These are phyloP conservation scores for Xylaria digitata DNA, from an alignment of 2,329 filamentous ascomycete species.

Conservation along the genomic window DNA sequence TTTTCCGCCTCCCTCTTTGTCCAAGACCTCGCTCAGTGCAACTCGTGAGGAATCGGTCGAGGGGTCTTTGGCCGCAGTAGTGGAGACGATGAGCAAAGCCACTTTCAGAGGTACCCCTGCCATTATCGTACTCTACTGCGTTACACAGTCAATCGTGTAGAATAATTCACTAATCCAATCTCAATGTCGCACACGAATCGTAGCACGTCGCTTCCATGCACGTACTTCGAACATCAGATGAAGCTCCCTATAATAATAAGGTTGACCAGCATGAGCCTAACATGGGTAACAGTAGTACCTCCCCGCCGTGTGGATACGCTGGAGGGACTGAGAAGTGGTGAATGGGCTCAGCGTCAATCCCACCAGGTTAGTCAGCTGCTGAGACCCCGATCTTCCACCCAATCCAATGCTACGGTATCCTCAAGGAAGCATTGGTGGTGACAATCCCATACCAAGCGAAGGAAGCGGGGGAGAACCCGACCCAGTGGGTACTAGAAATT, in stretches of 20 bases:
- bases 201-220: neutral
- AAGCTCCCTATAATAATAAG: neutral
- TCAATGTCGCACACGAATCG: neutral
- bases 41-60: slow-evolving; percentile 79
- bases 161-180: neutral
- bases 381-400: neutral
- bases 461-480: too few species aligned
- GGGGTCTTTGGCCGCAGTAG: slow-evolving; percentile 84
- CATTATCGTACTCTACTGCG: slow-evolving; percentile 43
- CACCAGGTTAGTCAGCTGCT: slow-evolving; percentile 13
- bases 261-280: too few species aligned
- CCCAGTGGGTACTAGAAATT: too few species aligned
- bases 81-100: slow-evolving; percentile 88
- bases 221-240: neutral
- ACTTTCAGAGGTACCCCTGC: slow-evolving; percentile 66
- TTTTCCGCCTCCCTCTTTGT: slow-evolving; percentile 70
- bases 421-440: too few species aligned
- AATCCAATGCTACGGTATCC: too few species aligned
- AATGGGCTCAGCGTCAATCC: neutral
- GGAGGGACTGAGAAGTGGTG: slow-evolving; percentile 6
- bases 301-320: slow-evolving; percentile 8
- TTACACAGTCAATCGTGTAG: slow-evolving; percentile 44
- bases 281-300: neutral
- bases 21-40: slow-evolving; percentile 75
- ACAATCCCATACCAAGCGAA: too few species aligned